phyloP scores from a whole-genome alignment of 768 basidiomycete species.

The Rhizopogon sp. region DNA sequence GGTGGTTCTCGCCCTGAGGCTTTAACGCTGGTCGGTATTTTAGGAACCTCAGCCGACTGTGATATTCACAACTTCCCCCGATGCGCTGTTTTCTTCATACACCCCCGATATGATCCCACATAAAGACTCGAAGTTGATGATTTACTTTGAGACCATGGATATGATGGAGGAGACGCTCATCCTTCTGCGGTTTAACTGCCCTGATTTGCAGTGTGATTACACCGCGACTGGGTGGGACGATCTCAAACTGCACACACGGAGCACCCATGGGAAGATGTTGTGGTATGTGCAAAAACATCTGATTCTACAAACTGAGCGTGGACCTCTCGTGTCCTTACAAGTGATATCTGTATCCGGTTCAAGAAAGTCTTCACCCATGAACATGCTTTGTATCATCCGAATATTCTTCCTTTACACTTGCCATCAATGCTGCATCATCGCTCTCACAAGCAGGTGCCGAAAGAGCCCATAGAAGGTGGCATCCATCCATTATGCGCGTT shows the following conservation, averaged over 20 bases:
- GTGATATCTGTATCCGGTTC: constrained; percentile 80
- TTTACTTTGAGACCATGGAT: constrained; percentile 84
- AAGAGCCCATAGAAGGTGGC: constrained; percentile 64
- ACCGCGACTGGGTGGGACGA: constrained; percentile 87
- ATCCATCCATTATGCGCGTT: constrained; percentile 82
- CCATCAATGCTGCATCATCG: constrained; percentile 57
- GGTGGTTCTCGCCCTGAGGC: background rate
- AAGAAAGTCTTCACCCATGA: constrained; percentile 98
- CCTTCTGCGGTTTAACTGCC: constrained; percentile 92
- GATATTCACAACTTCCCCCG: constrained; percentile 69
- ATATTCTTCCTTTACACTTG: constrained; percentile 64
- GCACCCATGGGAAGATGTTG: constrained; percentile 68
- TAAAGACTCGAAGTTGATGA: constrained; percentile 69
- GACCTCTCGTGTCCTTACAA: constrained; percentile 20
- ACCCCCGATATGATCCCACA: constrained; percentile 48
- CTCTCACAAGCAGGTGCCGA: constrained; percentile 33
- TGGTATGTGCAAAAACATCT: constrained; percentile 46
- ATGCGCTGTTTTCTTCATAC: constrained; percentile 57
- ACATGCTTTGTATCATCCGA: constrained; percentile 74
- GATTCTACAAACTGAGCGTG: background rate
- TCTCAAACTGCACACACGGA: constrained; percentile 78
- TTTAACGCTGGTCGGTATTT: background rate
- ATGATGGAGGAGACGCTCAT: constrained; percentile 95
- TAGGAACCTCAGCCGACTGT: constrained; percentile 71
- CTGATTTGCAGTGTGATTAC: constrained; percentile 77